Evolutionary conservation across 179 eudicot genomes (phyloP).

Genomic region (Beta macrorhiza): DNA sequence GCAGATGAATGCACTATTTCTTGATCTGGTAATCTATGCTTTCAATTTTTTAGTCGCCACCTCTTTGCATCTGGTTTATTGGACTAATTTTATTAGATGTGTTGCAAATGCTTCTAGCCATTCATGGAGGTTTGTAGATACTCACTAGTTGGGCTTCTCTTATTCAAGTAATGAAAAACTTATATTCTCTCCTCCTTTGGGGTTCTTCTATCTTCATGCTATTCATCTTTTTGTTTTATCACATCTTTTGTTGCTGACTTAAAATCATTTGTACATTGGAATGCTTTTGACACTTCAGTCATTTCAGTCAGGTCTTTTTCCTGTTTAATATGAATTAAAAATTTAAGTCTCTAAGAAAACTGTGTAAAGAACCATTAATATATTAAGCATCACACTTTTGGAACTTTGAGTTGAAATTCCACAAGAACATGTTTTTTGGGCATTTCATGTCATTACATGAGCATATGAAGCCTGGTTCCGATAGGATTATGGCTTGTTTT

Average conservation of each 20-base stretch:
- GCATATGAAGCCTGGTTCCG: background rate
- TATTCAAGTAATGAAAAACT: background rate
- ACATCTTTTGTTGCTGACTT: background rate
- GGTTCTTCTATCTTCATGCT: background rate
- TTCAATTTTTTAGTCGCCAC: background rate
- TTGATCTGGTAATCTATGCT: constrained; percentile 63
- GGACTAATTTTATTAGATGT: background rate
- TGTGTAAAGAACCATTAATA: background rate
- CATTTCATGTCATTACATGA: background rate
- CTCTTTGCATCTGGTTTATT: background rate
- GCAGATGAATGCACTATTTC: constrained; percentile 94
- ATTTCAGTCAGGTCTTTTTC: background rate
- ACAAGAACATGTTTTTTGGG: background rate
- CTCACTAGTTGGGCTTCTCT: background rate
- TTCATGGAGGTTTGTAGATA: background rate
- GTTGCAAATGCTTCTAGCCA: background rate
- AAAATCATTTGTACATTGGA: background rate
- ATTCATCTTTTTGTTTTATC: background rate
- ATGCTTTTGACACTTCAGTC: background rate
- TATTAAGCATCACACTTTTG: background rate
- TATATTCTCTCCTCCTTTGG: background rate
- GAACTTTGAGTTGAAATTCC: background rate
- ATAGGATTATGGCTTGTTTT: background rate
- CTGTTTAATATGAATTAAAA: background rate
- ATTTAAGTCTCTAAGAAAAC: background rate